Percentiles rank a stretch among this genome's conserved stretches.
Conservation (phyloP, 345 rosid species). For the Rhizophora mangle region DNA sequence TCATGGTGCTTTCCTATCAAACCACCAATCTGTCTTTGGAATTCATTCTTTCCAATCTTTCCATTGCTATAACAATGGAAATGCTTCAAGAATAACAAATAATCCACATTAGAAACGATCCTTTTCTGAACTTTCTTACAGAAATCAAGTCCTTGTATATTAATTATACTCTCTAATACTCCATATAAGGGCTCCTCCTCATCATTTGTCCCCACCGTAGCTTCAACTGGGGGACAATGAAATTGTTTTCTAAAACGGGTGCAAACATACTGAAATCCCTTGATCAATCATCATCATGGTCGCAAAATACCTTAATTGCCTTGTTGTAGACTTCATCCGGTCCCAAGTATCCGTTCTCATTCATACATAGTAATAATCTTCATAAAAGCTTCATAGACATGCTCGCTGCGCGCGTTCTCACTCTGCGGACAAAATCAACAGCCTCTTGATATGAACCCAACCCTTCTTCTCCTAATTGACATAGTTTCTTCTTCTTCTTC, state of each 20-base stretch:
- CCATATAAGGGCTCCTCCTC: no score
- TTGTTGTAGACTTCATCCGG: neutral
- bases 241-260: neutral
- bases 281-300: neutral
- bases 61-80: neutral
- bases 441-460: neutral
- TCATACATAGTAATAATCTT: neutral
- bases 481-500: no score
- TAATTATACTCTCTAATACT: no score
- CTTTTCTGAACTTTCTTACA: neutral
- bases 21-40: neutral
- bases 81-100: neutral
- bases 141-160: neutral
- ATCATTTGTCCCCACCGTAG: no score
- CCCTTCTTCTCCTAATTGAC: no score
- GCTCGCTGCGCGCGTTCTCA: neutral
- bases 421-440: neutral
- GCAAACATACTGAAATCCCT: neutral
- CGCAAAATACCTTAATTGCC: neutral
- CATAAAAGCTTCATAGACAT: neutral
- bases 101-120: neutral
- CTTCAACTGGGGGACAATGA: no score
- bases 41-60: neutral
- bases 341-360: neutral
- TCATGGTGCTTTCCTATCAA: neutral